phyloP scores from a whole-genome alignment of 179 eudicot genomes.

The Beta macrorhiza region DNA sequence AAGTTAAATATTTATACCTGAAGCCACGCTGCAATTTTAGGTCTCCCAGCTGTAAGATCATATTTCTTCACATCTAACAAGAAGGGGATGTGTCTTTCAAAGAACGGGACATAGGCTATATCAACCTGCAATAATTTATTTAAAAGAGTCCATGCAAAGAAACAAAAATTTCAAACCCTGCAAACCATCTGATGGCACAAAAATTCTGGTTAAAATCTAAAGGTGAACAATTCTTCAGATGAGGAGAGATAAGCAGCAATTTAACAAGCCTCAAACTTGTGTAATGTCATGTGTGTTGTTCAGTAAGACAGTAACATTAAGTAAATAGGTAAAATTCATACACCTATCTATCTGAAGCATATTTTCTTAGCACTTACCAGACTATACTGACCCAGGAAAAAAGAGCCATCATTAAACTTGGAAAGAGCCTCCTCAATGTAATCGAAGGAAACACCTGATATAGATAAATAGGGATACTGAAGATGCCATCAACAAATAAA shows the following conservation, averaged over 20 bases:
- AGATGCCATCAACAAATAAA: background rate
- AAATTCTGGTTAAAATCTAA: background rate
- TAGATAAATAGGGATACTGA: constrained; percentile 11
- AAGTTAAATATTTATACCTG: constrained; percentile 41
- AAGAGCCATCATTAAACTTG: constrained; percentile 67
- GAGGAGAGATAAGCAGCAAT: too few species aligned
- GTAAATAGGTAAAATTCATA: background rate
- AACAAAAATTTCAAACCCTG: background rate
- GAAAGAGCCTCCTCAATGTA: constrained; percentile 60
- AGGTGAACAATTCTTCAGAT: background rate
- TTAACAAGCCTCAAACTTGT: background rate
- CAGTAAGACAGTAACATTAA: background rate
- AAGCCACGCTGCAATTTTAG: constrained; percentile 63
- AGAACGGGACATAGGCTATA: constrained; percentile 78
- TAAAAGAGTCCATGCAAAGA: background rate
- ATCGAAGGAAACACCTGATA: constrained; percentile 63
- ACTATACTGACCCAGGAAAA: constrained; percentile 64
- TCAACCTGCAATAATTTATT: constrained; percentile 50
- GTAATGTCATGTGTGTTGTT: background rate
- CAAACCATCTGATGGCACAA: background rate
- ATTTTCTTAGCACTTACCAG: constrained; percentile 37
- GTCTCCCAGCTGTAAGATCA: constrained; percentile 55
- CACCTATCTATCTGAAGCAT: background rate
- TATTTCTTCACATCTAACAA: constrained; percentile 58
- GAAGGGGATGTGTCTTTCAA: constrained; percentile 65